A percentile compares a stretch with the other conserved stretches of the same genome.
Evolutionary conservation across 179 eudicot genomes (phyloP).

Genomic region (Dionaea muscipula): DNA sequence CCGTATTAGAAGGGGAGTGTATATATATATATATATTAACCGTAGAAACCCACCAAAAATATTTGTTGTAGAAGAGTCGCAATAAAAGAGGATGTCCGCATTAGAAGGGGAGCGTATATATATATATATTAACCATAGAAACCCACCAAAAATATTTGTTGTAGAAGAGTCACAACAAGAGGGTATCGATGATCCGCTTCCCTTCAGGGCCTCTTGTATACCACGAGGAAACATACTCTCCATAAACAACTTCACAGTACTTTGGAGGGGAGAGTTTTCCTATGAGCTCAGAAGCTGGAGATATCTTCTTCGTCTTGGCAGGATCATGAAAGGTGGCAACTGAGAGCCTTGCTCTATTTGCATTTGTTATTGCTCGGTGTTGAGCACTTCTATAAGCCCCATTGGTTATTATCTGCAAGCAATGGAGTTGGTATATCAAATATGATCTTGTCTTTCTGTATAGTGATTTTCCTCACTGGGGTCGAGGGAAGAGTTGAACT

Average conservation of each 20-base stretch:
- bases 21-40: no score
- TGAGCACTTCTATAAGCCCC: constrained; percentile 64
- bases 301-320: constrained; percentile 45
- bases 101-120: no score
- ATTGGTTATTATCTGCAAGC: constrained; percentile 65
- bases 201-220: constrained; percentile 96
- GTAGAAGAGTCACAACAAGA: constrained; percentile 22
- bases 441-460: no score
- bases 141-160: no score
- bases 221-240: constrained; percentile 89
- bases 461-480: no score
- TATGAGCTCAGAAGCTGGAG: constrained; percentile 47
- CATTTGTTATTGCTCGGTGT: constrained; percentile 78
- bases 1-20: no score
- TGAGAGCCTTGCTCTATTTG: constrained; percentile 57
- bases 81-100: no score
- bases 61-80: no score
- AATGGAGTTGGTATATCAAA: background rate
- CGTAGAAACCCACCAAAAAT: no score
- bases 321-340: constrained; percentile 97
- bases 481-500: no score
- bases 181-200: constrained; percentile 79
- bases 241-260: constrained; percentile 51
- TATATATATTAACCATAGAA: no score
- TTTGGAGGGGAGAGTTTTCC: constrained; percentile 23